Percentiles rank a stretch among this genome's conserved stretches.
Conservation (phyloP, 805 yeast species). For the Yarrowia sp. region DNA sequence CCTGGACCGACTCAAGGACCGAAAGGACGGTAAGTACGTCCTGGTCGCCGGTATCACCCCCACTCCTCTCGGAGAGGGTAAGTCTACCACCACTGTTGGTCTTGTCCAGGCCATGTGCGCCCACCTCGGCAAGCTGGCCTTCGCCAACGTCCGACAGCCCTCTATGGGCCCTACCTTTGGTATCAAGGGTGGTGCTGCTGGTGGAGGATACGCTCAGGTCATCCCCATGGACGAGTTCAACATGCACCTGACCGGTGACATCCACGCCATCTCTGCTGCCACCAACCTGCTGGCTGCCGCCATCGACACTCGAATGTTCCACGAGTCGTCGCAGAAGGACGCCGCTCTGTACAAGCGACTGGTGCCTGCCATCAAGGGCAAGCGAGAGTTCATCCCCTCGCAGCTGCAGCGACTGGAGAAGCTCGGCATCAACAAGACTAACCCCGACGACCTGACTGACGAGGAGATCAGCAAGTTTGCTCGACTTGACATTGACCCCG, state of each 20-base stretch:
- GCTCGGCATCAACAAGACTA: conserved; percentile 75
- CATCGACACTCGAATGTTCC: conserved; percentile 94
- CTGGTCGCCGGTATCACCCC: conserved; percentile 98
- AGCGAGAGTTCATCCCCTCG: conserved; percentile 71
- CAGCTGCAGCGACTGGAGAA: conserved; percentile 73
- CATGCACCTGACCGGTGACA: conserved; percentile 96
- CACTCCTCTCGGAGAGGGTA: conserved; percentile 97
- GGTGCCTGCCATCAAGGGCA: conserved; percentile 82
- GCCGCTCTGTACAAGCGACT: conserved; percentile 77
- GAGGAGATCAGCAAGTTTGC: conserved; percentile 77
- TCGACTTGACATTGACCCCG: conserved; percentile 84
- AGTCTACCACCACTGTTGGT: conserved; percentile 94
- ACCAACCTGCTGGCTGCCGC: conserved; percentile 95
- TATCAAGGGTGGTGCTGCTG: conserved; percentile 99
- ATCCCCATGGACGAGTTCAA: conserved; percentile 99
- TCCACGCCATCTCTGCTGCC: conserved; percentile 93
- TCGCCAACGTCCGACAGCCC: conserved; percentile 96
- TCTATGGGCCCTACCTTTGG: conserved; percentile 99
- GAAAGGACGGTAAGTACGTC: conserved; percentile 78
- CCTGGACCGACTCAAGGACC: conserved; percentile 60
- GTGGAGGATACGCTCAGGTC: conserved; percentile 97
- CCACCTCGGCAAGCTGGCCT: conserved; percentile 73
- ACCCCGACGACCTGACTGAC: conserved; percentile 74
- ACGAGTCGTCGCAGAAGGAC: conserved; percentile 83
- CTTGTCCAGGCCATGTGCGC: conserved; percentile 96